phyloP scores from a whole-genome alignment of 345 rosid species.

The Raphanus raphanistrum region DNA sequence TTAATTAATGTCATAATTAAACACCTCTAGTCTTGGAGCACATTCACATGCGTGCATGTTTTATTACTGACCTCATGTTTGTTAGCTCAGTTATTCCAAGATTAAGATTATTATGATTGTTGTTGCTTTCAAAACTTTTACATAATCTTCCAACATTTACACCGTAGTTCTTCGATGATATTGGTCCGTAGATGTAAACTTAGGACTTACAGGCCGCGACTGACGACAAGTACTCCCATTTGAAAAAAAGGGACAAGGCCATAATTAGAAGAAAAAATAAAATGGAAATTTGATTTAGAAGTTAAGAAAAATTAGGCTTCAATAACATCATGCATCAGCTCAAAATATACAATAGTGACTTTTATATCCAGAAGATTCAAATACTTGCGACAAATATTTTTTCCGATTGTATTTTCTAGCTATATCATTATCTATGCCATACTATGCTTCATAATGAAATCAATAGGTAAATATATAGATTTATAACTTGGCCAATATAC shows the following conservation, averaged over 20 bases:
- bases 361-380: background rate
- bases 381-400: background rate
- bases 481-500: background rate
- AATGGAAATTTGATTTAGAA: conserved; percentile 6
- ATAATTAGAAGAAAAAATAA: background rate
- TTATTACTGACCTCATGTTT: background rate
- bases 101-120: background rate
- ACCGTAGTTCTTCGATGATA: conserved; percentile 7
- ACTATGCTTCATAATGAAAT: background rate
- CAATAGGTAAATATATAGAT: background rate
- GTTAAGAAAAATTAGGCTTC: background rate
- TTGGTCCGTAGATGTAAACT: conserved; percentile 23
- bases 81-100: background rate
- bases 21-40: background rate
- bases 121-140: conserved; percentile 5
- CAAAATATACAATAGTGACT: background rate
- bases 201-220: background rate
- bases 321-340: background rate
- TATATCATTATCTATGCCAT: background rate
- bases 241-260: conserved; percentile 19
- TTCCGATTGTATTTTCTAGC: background rate
- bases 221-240: conserved; percentile 17
- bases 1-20: background rate
- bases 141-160: conserved; percentile 7
- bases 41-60: background rate